Evolutionary conservation across 257 asterid species (phyloP).

Genomic region (Plantago major): DNA sequence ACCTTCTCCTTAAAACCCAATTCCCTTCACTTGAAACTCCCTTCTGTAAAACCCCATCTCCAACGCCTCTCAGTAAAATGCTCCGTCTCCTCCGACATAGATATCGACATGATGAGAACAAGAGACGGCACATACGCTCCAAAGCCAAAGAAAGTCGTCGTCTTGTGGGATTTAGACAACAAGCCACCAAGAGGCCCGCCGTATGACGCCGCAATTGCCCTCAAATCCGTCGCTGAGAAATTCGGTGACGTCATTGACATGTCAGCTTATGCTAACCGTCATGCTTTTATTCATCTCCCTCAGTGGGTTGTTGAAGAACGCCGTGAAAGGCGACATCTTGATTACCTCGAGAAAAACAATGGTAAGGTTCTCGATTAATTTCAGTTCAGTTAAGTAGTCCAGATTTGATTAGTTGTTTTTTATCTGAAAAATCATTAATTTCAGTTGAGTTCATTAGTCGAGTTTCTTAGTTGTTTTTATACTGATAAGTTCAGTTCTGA

Average conservation of each 20-base stretch:
- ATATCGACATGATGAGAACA: slow-evolving; percentile 76
- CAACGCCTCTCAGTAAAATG: slow-evolving; percentile 25
- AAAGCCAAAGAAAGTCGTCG: slow-evolving; percentile 68
- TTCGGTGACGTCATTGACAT: slow-evolving; percentile 78
- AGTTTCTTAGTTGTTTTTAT: too few relatives aligned
- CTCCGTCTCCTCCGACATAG: slow-evolving; percentile 40
- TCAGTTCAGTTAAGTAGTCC: too few relatives aligned
- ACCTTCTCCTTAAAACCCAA: slow-evolving; percentile 9
- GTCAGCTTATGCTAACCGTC: slow-evolving; percentile 86
- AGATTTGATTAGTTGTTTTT: too few relatives aligned
- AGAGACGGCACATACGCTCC: slow-evolving; percentile 60
- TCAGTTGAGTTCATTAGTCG: too few relatives aligned
- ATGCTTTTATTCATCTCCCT: slow-evolving; percentile 83
- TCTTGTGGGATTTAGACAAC: slow-evolving; percentile 92
- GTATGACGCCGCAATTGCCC: slow-evolving; percentile 70
- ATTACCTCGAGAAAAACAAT: slow-evolving; percentile 47
- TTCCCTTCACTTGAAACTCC: slow-evolving; percentile 1
- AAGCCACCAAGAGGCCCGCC: slow-evolving; percentile 97
- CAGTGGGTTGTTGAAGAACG: slow-evolving; percentile 79
- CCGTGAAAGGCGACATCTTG: slow-evolving; percentile 52
- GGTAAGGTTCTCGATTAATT: too few relatives aligned
- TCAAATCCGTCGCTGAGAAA: slow-evolving; percentile 56
- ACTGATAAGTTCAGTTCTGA: too few relatives aligned
- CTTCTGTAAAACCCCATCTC: slow-evolving; percentile 19
- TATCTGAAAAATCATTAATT: too few relatives aligned